Percentiles rank a stretch among this genome's conserved stretches.
These are phyloP conservation scores for Ogataea siamensis DNA, from an alignment of 805 yeast genomes.

Conservation along the genomic window DNA sequence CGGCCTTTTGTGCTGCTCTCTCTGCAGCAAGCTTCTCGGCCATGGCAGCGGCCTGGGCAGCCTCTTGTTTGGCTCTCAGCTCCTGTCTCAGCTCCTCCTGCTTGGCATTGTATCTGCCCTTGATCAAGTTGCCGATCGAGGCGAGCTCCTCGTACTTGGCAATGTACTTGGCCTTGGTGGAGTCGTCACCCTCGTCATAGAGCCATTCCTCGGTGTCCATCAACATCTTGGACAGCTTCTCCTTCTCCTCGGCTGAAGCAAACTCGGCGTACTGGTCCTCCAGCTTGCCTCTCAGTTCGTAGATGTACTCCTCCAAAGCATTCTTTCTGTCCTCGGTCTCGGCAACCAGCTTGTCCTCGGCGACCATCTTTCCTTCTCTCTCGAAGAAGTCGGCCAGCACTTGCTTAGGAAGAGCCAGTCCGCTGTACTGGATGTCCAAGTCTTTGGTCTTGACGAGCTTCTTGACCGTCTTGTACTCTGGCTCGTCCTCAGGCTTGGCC, in stretches of 20 bases:
- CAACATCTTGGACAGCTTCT: conserved; percentile 67
- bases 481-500: conserved; percentile 65
- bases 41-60: conserved; percentile 76
- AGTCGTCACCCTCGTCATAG: conserved; percentile 95
- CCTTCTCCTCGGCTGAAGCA: conserved; percentile 90
- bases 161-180: conserved; percentile 93
- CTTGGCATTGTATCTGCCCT: conserved; percentile 91
- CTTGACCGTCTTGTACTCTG: conserved; percentile 85
- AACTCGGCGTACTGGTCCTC: conserved; percentile 87
- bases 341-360: conserved; percentile 93
- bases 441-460: conserved; percentile 90
- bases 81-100: conserved; percentile 95
- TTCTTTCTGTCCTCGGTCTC: conserved; percentile 99
- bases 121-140: conserved; percentile 88
- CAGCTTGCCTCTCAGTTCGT: conserved; percentile 94
- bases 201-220: conserved; percentile 95
- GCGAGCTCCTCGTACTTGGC: conserved; percentile 98
- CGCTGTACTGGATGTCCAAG: conserved; percentile 56
- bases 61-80: conserved; percentile 80
- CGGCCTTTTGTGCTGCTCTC: conserved; percentile 51
- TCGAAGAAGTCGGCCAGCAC: conserved; percentile 65
- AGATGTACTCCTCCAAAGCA: conserved; percentile 97
- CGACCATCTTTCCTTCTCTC: conserved; percentile 77
- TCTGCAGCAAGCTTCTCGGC: conserved; percentile 82
- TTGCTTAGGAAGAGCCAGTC: conserved; percentile 59